Evolutionary conservation across 2,329 filamentous ascomycete genomes (phyloP), one percentile per base, ranked within the genome.

Genomic region (Nannizziopsis barbatae): DNA sequence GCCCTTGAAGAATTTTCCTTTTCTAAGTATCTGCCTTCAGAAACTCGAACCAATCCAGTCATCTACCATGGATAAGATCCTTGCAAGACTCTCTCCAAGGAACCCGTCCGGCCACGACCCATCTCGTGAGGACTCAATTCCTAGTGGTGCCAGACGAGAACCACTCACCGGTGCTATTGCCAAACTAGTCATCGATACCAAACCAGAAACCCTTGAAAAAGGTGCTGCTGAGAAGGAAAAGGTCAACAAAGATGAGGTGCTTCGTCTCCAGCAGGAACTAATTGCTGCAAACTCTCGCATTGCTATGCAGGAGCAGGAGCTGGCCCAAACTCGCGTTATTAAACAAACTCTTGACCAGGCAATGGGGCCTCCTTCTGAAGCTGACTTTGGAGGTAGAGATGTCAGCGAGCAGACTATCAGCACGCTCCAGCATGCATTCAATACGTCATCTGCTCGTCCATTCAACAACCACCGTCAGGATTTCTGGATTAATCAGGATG

Each of bases 51-150:
- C 33, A 32, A 11, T 17, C 17, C 56, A 62, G 20, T 50, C 59
- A 18, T 64, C 67, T n/a, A 62, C 67, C 7, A 79, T 89, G 72
- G 85, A 92, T 58, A 81, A 81, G 51, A 76, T 72, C 39, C 60
- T 71, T 22, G 62, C 65, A 31, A 69, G 64, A 35, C 58, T 71
- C 35, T 64, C 66, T 15, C 64, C 68, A 30, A 65, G 66, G 52
- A 57, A 64, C 31, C 56, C 58, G 20, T 39, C 50, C 12, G 51
- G 55, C 38, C 47, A 44, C 38, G 42, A 27, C 20, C 42, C 49
- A 30, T 37, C 38, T 11, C 17, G 17, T 22, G 46, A 43, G 27
- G 37, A 45, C n/a, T 27, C 15, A 5, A 12, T 17, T 12, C 33
- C 40, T 6, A 30, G 18, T 2, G 9, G 14, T 17, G 37, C 35